Conservation (phyloP, 345 rosid genomes). For the Hibiscus trionum region DNA sequence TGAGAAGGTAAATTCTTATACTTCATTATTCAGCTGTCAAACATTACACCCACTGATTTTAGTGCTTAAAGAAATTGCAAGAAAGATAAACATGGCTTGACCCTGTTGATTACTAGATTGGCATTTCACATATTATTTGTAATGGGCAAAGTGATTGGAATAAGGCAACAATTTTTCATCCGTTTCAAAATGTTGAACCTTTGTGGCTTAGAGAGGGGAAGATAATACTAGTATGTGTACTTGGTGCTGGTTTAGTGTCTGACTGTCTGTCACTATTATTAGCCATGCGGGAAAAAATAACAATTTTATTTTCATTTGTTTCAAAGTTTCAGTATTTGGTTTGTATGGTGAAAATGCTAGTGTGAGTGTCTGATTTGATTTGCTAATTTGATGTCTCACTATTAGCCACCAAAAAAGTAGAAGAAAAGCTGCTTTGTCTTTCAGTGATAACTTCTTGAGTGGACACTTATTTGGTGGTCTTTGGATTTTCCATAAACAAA, state of each 20-base stretch:
- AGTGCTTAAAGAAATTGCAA: background rate
- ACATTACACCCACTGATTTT: background rate
- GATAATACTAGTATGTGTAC: background rate
- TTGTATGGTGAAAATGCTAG: no score
- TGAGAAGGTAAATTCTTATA: slow-evolving; percentile 54
- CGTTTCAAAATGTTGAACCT: background rate
- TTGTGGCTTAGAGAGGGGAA: background rate
- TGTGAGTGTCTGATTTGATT: no score
- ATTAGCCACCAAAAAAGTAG: no score
- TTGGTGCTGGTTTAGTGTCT: background rate
- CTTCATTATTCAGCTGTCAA: background rate
- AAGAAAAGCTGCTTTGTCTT: background rate
- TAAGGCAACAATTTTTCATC: background rate
- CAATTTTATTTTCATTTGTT: no score
- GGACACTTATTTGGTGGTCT: background rate
- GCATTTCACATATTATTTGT: background rate
- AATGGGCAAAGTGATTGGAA: background rate
- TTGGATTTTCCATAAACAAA: background rate
- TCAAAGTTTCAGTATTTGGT: no score
- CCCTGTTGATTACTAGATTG: background rate
- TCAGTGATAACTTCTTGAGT: background rate
- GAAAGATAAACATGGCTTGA: background rate
- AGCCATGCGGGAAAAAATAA: background rate
- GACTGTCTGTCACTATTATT: background rate
- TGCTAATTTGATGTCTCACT: no score